Base-by-base conservation (phyloP, 106 monocot species). In the Amphibolis antarctica region DNA sequence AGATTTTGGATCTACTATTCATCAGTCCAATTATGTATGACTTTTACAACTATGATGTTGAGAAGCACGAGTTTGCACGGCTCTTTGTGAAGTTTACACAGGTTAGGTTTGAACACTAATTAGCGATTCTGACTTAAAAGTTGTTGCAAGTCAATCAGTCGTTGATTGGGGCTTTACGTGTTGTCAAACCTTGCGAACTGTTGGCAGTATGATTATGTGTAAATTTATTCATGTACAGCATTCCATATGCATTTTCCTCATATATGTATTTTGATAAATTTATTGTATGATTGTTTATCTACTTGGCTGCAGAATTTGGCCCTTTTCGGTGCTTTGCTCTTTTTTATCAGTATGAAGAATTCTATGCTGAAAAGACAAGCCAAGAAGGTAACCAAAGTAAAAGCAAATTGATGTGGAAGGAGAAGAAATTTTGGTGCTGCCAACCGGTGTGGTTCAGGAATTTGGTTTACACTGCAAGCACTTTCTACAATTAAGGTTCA, bases 331-430 rank as follows among this genome's bases (percentile, higher is more conserved):
- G 82, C 82, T 27, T 57, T 82, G 44, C 77, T 87, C 19, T 87
- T 78, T 49, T 87, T 80, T 42, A 43, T 87, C 44, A 83, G 82
- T 12, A 80, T 87, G 86, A 87, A 87, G 69, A 75, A 83, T 60
- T 75, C 80, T 14, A 53, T 72, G 1, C 74, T 75, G 15, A 82
- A 60, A 66, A 63, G 74, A 44, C 68, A 62, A 20, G 29, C 71
- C 2, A 87, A 83, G 77, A 87, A 80, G 63, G 65, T 48, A 42
- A 28, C 79, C 46, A 87, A 80, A 55, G n/a, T 74, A 44, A 86
- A 86, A 60, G 72, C 71, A 53, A 74, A 17, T 13, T 61, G 42
- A 61, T 61, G 10, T 49, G 49, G 17, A 49, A 3, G 49, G 36
- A 36, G 4, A 4, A 36, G 36, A 36, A 36, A 36, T 36, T 36